Evolutionary conservation across 1,284 basidiomycete species (phyloP).

Genomic region (Moesziomyces sp.): DNA sequence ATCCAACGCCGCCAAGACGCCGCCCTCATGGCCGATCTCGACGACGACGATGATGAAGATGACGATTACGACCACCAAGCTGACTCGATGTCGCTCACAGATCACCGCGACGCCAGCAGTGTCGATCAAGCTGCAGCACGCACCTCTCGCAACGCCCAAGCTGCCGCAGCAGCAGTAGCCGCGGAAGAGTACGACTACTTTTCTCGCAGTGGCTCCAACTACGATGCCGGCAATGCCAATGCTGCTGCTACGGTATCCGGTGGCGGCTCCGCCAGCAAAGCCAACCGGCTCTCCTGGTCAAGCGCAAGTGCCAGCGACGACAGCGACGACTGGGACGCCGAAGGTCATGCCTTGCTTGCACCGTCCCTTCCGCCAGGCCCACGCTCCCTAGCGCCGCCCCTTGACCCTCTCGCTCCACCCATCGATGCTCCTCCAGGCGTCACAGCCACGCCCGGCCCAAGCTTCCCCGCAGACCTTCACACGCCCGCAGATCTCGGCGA

Average conservation of each 20-base stretch:
- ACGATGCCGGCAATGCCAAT: slow-evolving; percentile 23
- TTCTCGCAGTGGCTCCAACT: slow-evolving; percentile 23
- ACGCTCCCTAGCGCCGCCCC: slow-evolving; percentile 17
- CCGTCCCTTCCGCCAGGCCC: neutral
- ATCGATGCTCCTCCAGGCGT: slow-evolving; percentile 11
- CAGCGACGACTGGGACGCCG: slow-evolving; percentile 46
- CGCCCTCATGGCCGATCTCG: slow-evolving; percentile 29
- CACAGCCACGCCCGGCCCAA: slow-evolving; percentile 37
- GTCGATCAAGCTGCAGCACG: slow-evolving; percentile 21
- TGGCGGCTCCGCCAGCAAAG: slow-evolving; percentile 10
- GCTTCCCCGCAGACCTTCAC: slow-evolving; percentile 41
- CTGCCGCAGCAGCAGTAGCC: slow-evolving; percentile 2
- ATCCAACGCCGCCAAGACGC: slow-evolving; percentile 34
- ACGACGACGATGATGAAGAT: slow-evolving; percentile 29
- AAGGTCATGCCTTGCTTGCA: slow-evolving; percentile 10
- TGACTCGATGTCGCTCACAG: too few species aligned
- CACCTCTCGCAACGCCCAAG: slow-evolving; percentile 13
- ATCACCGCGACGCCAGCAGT: slow-evolving; percentile 5
- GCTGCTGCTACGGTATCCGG: slow-evolving; percentile 5
- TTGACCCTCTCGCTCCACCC: slow-evolving; percentile 13
- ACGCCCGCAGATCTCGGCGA: slow-evolving; percentile 32
- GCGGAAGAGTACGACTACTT: slow-evolving; percentile 44
- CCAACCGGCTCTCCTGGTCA: slow-evolving; percentile 15
- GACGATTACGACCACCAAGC: neutral
- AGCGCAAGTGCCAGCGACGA: slow-evolving; percentile 45